A percentile compares a stretch with the other conserved stretches of the same genome.
These are phyloP conservation scores for Cryptococcus amylolentus DNA, from an alignment of 1,284 basidiomycete species.

Conservation along the genomic window DNA sequence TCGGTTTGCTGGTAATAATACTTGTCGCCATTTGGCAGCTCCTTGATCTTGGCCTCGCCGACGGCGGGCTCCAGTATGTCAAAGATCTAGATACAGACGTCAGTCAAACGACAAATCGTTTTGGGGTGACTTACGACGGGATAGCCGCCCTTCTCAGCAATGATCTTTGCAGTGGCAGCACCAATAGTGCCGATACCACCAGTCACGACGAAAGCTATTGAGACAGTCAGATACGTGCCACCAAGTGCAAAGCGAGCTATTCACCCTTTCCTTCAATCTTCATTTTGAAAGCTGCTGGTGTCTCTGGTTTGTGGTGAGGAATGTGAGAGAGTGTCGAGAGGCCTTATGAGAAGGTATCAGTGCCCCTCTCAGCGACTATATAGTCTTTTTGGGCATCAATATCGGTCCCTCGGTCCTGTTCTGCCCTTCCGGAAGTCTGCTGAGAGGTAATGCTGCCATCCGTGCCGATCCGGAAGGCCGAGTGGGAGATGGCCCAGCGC, in stretches of 20 bases:
- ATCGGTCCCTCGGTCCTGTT: no score
- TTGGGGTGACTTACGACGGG: background rate
- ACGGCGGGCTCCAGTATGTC: slow-evolving; percentile 17
- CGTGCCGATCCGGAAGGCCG: no score
- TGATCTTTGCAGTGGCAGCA: background rate
- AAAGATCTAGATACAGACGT: slow-evolving; percentile 11
- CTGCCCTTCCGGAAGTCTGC: no score
- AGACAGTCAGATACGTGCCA: background rate
- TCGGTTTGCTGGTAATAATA: slow-evolving; percentile 21
- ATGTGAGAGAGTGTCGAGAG: no score
- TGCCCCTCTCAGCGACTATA: no score
- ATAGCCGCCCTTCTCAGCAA: slow-evolving; percentile 2
- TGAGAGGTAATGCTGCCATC: no score
- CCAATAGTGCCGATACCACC: slow-evolving; percentile 5
- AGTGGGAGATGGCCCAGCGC: no score
- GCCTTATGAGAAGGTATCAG: no score
- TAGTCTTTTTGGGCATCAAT: no score
- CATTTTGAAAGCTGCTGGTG: background rate
- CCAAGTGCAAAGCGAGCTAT: background rate
- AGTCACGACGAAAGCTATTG: slow-evolving; percentile 5
- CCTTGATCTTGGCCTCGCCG: slow-evolving; percentile 15
- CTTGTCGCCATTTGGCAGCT: slow-evolving; percentile 13
- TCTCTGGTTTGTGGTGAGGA: no score
- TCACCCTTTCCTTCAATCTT: background rate
- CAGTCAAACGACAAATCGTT: background rate